These are phyloP conservation scores for Diaporthe batatas DNA, from an alignment of 2,329 filamentous ascomycete genomes.

Conservation along the genomic window DNA sequence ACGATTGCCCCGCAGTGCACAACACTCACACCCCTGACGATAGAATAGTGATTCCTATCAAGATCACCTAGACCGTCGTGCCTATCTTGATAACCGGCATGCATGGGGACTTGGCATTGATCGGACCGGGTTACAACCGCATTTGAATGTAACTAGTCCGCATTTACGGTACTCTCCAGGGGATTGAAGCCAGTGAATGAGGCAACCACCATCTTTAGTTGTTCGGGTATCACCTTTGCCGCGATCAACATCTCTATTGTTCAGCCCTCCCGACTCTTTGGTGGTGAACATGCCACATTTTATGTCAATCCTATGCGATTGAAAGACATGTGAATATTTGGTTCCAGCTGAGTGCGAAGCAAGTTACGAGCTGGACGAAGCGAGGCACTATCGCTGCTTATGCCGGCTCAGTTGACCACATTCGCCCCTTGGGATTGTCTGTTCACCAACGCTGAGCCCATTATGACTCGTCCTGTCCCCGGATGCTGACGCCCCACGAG, in stretches of 20 bases:
- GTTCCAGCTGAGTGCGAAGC: constrained; percentile 50
- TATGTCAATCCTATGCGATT: not conserved
- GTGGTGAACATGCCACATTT: not conserved
- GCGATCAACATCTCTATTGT: constrained; percentile 50
- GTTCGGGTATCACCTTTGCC: constrained; percentile 48
- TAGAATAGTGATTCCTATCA: not conserved
- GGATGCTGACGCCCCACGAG: too few relatives aligned
- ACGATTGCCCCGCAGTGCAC: constrained; percentile 1
- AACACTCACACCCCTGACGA: not conserved
- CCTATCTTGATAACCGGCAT: constrained; percentile 8
- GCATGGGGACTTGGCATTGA: not conserved
- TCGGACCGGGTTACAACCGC: not conserved
- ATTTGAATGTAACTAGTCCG: not conserved
- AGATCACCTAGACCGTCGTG: not conserved
- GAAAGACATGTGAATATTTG: not conserved
- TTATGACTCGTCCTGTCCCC: not conserved
- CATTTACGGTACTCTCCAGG: not conserved
- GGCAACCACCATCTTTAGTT: not conserved
- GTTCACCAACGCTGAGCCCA: not conserved
- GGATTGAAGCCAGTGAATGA: not conserved
- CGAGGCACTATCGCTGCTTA: constrained; percentile 59
- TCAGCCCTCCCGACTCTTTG: constrained; percentile 49
- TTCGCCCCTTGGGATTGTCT: not conserved
- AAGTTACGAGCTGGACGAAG: constrained; percentile 62
- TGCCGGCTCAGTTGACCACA: constrained; percentile 60